Conservation (phyloP, 169 alveolate species). For the Plasmodium sp. region DNA sequence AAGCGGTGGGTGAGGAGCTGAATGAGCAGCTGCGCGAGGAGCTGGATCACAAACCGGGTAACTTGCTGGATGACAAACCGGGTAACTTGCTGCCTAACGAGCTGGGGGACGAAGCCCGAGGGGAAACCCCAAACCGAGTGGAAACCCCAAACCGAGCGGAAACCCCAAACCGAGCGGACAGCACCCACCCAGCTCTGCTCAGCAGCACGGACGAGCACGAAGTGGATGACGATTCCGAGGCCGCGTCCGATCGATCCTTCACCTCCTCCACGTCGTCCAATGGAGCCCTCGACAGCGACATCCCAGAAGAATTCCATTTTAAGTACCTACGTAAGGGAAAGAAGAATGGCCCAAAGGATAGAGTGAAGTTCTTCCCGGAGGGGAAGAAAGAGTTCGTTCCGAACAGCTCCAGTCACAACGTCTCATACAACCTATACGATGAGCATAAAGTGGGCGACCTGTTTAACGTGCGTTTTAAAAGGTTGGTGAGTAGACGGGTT, state of each 20-base stretch:
- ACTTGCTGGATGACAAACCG: background rate
- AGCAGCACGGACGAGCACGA: background rate
- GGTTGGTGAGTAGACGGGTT: background rate
- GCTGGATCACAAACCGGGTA: background rate
- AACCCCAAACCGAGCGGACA: background rate
- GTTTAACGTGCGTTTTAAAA: slow-evolving; percentile 17
- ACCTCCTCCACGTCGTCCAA: background rate
- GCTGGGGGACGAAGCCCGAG: background rate
- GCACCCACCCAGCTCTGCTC: background rate
- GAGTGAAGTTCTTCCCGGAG: background rate
- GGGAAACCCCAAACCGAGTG: background rate
- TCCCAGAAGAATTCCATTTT: slow-evolving; percentile 35
- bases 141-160: background rate
- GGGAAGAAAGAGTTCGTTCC: background rate
- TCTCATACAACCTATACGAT: slow-evolving; percentile 1
- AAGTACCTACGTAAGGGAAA: slow-evolving; percentile 19
- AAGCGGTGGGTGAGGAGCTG: too few relatives aligned
- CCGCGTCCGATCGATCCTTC: background rate
- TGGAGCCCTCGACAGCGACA: slow-evolving; percentile 27
- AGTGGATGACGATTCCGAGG: background rate
- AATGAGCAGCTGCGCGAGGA: too few relatives aligned
- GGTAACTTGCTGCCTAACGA: background rate
- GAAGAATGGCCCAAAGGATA: background rate
- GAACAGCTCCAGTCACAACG: background rate
- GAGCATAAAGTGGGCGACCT: slow-evolving; percentile 18